phyloP scores from a whole-genome alignment of 495 filamentous ascomycete genomes.

The Aspergillus sparsus region DNA sequence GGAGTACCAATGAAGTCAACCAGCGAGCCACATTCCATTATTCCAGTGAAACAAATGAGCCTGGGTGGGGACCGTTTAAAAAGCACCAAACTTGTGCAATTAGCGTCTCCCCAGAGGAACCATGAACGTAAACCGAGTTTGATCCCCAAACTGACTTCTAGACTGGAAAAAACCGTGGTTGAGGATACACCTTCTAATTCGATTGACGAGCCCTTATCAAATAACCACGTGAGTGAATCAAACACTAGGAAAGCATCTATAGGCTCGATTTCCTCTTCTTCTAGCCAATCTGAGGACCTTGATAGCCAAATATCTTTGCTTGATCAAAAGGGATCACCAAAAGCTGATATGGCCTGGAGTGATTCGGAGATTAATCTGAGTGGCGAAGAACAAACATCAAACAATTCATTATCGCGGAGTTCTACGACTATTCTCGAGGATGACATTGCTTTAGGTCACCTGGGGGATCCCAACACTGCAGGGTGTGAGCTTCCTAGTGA shows the following conservation, averaged over 20 bases:
- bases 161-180: not conserved
- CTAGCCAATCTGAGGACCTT: not conserved
- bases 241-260: not conserved
- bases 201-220: no score
- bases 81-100: not conserved
- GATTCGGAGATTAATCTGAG: not conserved
- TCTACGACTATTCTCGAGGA: no score
- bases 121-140: constrained; percentile 8
- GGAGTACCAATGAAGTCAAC: not conserved
- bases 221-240: not conserved
- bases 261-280: not conserved
- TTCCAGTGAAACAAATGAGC: not conserved
- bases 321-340: not conserved
- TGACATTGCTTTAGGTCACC: not conserved
- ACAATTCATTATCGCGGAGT: no score
- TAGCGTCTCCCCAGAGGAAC: not conserved
- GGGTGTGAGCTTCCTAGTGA: constrained; percentile 6
- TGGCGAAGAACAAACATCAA: no score
- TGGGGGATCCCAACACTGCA: not conserved
- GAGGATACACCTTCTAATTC: not conserved
- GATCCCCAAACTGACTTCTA: constrained; percentile 13
- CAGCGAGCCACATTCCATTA: not conserved
- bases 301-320: not conserved
- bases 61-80: not conserved
- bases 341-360: not conserved